These are phyloP conservation scores for Sporodiniella umbellata DNA, from an alignment of 371 early-diverging fungal species.

Conservation along the genomic window DNA sequence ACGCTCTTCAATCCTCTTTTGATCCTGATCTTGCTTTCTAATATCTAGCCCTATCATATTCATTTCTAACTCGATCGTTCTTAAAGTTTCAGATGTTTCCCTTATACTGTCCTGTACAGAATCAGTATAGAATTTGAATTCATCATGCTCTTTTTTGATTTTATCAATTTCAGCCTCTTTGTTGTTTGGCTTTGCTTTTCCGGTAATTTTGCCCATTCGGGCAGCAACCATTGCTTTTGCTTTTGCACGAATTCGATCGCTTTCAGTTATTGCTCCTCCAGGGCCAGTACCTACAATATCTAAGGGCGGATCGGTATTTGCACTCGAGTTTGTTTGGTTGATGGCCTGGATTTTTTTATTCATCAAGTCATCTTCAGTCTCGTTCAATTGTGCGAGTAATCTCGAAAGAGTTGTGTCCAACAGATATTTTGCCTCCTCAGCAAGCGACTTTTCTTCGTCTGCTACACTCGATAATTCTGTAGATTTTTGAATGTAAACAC, in stretches of 20 bases:
- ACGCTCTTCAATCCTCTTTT: conserved; percentile 42
- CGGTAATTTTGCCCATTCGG: conserved; percentile 54
- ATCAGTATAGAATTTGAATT: conserved; percentile 42
- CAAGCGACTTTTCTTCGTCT: conserved; percentile 52
- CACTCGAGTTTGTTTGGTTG: conserved; percentile 22
- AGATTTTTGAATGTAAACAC: conserved; percentile 34
- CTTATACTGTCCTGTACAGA: conserved; percentile 33
- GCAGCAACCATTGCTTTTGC: conserved; percentile 61
- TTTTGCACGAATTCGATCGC: conserved; percentile 59
- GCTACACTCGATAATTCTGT: conserved; percentile 48
- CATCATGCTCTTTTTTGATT: conserved; percentile 52
- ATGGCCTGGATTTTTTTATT: conserved; percentile 50
- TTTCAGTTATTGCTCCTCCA: conserved; percentile 53
- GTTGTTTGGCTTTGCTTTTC: conserved; percentile 26
- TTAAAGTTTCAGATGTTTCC: conserved; percentile 35
- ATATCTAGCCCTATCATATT: conserved; percentile 48
- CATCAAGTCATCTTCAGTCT: conserved; percentile 50
- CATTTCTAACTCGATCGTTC: conserved; percentile 37
- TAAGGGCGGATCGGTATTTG: conserved; percentile 8
- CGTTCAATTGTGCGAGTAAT: conserved; percentile 44
- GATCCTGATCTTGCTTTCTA: conserved; percentile 39
- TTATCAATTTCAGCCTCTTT: conserved; percentile 41
- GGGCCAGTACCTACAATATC: conserved; percentile 60
- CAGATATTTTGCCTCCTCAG: conserved; percentile 44
- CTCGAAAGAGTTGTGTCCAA: conserved; percentile 39